Evolutionary conservation across 331 rosid species (phyloP), one percentile per base, ranked within the genome.

Genomic region (Ulmus americana): DNA sequence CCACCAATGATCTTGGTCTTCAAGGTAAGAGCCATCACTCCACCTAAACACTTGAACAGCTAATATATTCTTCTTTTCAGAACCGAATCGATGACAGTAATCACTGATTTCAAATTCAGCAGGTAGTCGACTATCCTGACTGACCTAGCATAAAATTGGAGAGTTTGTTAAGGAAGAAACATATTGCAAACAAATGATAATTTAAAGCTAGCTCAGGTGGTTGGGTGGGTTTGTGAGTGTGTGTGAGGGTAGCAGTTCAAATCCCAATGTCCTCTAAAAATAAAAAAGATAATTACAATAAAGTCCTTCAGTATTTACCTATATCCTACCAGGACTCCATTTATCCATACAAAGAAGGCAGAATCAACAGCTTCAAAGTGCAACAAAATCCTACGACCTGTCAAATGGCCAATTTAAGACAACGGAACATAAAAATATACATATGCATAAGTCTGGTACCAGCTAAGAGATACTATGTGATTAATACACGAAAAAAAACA

Each of bases 1-100:
- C 85, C 97, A 79, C 95, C 98, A 92, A 14, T 92, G 98, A 64
- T 92, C 98, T 80, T 92, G 97, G 76, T 92, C 98, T 82, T 92
- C 98, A 56, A 92, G 95, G 78, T 92, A 92, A 74, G 90, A 75
- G n/a, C 98, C 98, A 64, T 92, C 98, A 58, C 98, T 89, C 97
- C 97, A 92, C 86, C 88, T 81, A 57, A 82, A 73, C 53, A 92
- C 98, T 85, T 92, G 98, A 79, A 92, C 97, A 40, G 97, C 95
- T 49, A 92, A 74, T 68, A 87, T 78, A 68, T 92, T 89, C 87
- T 83, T 70, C 56, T 66, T 69, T 52, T 85, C 77, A 8, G 90
- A 82, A 63, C 87, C 95, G 45, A 70, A 80, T 7, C 95, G 88
- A 78, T 87, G 83, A 73, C 95, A 89, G 67, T 85, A 83, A 59